Base-by-base conservation (phyloP, 2,329 filamentous ascomycete genomes). In the Dactylellina haptotyla region DNA sequence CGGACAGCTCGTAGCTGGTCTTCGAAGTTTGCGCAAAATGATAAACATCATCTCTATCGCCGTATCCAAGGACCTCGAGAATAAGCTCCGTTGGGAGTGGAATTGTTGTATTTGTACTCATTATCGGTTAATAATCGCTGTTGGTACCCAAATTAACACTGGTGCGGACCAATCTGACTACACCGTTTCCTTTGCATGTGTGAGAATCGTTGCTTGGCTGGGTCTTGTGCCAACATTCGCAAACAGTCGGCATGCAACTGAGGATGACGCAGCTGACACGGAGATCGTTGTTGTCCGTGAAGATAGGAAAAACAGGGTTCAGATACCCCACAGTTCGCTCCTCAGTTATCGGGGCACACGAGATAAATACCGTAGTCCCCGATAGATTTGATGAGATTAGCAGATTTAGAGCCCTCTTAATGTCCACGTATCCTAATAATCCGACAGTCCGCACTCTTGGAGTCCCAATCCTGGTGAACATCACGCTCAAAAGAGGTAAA, bases 221-320 rank as follows among this genome's bases (percentile, higher is more conserved):
- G 8, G 4, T 16, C n/a, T n/a, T 8, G 20, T 25, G 16, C n/a
- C 26, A 61, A 16, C 26, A 25, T 32, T 12, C 18, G 9, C 12
- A 25, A 37, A 37, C 28, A 41, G 45, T 28, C 26, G 8, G 28
- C 46, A 53, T 53, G 45, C 25, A 56, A 53, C 12, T 9, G 25
- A 34, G 12, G 41, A 67, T 67, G 63, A 67, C 63, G 63, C 48
- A 67, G 53, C 63, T 67, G 63, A 67, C 63, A 18, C 18, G 16
- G 53, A 26, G 51, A 58, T 50, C 48, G 12, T 12, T 23, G 3
- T 20, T 34, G n/a, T 6, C 8, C 14, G 45, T 25, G 32, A 43
- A 59, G 16, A 51, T 28, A 23, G 34, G 63, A 25, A 25, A 54
- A 25, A 23, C 54, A 34, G 45, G 45, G 34, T 37, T 32, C 30